Conservation (phyloP, 164 flowering plant species). For the Euptelea pleiosperma region DNA sequence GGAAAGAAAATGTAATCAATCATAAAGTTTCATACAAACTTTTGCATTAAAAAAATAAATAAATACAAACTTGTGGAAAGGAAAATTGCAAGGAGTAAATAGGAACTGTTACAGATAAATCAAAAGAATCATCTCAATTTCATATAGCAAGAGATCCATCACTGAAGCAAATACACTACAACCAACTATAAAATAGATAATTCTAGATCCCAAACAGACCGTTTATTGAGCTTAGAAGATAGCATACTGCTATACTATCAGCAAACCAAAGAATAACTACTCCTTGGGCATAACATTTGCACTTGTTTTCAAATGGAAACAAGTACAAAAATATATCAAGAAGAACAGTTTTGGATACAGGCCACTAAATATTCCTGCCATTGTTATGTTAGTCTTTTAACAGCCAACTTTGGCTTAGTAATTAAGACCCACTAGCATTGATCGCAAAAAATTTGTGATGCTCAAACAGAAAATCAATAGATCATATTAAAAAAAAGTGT, state of each 20-base stretch:
- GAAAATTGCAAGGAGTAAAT: too few species aligned
- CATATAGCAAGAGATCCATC: slow-evolving; percentile 1
- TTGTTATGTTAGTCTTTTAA: too few species aligned
- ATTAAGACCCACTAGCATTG: background rate
- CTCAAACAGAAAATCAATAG: background rate
- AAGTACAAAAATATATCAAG: too few species aligned
- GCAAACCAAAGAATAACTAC: background rate
- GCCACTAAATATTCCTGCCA: background rate
- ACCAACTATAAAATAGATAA: background rate
- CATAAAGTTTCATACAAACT: too few species aligned
- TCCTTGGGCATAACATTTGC: background rate
- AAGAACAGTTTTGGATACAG: too few species aligned
- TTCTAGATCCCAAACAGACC: background rate
- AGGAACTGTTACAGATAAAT: too few species aligned
- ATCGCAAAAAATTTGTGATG: background rate
- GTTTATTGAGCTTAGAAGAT: background rate
- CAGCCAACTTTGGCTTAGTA: background rate
- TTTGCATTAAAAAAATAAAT: too few species aligned
- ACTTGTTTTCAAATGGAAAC: background rate
- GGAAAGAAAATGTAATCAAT: too few species aligned
- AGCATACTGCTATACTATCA: background rate
- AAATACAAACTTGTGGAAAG: too few species aligned
- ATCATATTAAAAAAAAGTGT: background rate
- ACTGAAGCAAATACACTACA: background rate
- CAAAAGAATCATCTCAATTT: too few species aligned